Percentiles rank a stretch among this genome's conserved stretches.
These are phyloP conservation scores for Colletotrichum chlorophyti DNA, from an alignment of 2,329 filamentous ascomycete species.

Conservation along the genomic window DNA sequence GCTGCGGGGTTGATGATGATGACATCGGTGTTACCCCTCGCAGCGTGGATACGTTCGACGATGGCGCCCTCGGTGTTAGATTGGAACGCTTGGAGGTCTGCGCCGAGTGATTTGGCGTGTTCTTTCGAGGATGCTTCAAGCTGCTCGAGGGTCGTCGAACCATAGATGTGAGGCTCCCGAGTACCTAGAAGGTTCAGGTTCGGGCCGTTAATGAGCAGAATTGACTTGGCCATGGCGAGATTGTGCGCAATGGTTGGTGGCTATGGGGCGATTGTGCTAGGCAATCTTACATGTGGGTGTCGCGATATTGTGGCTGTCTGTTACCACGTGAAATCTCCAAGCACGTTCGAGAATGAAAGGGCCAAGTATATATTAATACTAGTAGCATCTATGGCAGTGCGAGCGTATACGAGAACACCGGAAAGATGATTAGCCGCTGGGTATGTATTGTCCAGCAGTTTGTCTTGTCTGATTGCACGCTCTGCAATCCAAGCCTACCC, in stretches of 20 bases:
- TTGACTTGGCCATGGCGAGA: slow-evolving; percentile 46
- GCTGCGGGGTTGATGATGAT: slow-evolving; percentile 80
- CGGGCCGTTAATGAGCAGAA: slow-evolving; percentile 80
- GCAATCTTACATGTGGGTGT: too few species aligned
- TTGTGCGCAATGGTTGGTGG: not conserved
- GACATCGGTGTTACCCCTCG: slow-evolving; percentile 63
- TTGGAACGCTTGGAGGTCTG: slow-evolving; percentile 61
- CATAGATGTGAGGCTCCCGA: slow-evolving; percentile 77
- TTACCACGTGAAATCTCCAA: too few species aligned
- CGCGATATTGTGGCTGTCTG: too few species aligned
- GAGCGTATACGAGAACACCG: too few species aligned
- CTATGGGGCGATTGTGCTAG: not conserved
- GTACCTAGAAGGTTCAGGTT: slow-evolving; percentile 83
- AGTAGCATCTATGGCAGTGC: too few species aligned
- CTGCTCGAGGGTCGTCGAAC: slow-evolving; percentile 70
- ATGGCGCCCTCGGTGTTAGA: slow-evolving; percentile 81
- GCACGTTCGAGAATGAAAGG: too few species aligned
- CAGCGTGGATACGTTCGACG: slow-evolving; percentile 75
- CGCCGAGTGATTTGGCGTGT: slow-evolving; percentile 56
- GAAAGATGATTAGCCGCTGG: too few species aligned
- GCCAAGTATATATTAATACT: too few species aligned
- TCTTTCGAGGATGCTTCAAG: slow-evolving; percentile 58
- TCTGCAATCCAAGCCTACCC: too few species aligned
- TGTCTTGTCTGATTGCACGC: too few species aligned
- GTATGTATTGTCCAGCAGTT: too few species aligned